phyloP scores from a whole-genome alignment of 1,284 basidiomycete genomes.

The Ganoderma leucocontextum region DNA sequence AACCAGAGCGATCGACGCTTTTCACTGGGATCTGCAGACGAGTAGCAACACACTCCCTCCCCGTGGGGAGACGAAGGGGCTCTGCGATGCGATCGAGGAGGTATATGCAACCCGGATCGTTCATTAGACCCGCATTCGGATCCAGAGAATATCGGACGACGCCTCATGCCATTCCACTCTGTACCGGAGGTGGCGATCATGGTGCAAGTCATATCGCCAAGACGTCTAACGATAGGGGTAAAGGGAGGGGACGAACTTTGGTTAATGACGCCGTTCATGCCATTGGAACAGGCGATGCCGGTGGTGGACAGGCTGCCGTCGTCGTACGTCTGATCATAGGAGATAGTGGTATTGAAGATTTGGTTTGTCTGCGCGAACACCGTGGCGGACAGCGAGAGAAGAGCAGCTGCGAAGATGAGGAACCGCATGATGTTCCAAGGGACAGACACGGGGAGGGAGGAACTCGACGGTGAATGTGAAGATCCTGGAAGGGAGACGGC shows the following conservation, averaged over 20 bases:
- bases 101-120: not conserved
- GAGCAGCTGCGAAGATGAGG: not conserved
- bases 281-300: slow-evolving; percentile 58
- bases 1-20: no score
- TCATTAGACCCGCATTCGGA: not conserved
- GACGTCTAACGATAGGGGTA: slow-evolving; percentile 40
- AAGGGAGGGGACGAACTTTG: slow-evolving; percentile 42
- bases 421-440: not conserved
- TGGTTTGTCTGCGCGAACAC: slow-evolving; percentile 29
- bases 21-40: no score
- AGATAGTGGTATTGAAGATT: slow-evolving; percentile 43
- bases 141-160: slow-evolving; percentile 38
- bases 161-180: slow-evolving; percentile 35
- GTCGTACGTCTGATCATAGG: slow-evolving; percentile 55
- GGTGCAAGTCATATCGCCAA: not conserved
- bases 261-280: slow-evolving; percentile 49
- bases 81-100: not conserved
- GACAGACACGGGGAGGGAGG: not conserved
- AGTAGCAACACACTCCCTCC: no score
- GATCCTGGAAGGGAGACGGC: not conserved
- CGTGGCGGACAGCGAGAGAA: slow-evolving; percentile 25
- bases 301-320: slow-evolving; percentile 40
- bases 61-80: not conserved
- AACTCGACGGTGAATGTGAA: not conserved
- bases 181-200: not conserved